A percentile compares a stretch with the other conserved stretches of the same genome.
These are phyloP conservation scores for Exutisphaerella laricina DNA, from an alignment of 2,329 filamentous ascomycete genomes.

Conservation along the genomic window DNA sequence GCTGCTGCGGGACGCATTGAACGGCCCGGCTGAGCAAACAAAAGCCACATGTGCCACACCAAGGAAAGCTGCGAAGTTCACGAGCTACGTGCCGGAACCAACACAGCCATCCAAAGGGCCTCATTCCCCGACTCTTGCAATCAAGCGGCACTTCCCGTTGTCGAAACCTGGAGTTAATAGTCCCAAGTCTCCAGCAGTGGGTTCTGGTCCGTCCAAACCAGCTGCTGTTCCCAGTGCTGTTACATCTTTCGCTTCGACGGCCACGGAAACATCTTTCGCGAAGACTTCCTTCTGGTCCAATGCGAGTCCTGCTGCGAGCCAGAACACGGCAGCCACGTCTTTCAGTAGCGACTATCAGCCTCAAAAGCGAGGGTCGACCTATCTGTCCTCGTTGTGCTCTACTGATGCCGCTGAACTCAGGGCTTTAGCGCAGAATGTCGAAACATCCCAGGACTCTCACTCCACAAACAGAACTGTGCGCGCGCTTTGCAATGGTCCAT, in stretches of 20 bases:
- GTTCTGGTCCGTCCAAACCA: neutral
- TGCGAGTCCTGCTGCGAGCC: conserved; percentile 1
- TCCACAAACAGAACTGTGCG: conserved; percentile 5
- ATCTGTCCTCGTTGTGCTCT: conserved; percentile 8
- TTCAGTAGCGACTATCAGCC: conserved; percentile 10
- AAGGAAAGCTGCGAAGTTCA: neutral
- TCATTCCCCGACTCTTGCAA: neutral
- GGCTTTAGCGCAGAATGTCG: neutral
- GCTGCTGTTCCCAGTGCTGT: neutral
- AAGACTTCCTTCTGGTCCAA: conserved; percentile 11
- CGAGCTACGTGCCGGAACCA: neutral
- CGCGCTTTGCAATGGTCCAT: neutral
- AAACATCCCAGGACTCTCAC: conserved; percentile 8
- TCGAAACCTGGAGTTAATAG: neutral
- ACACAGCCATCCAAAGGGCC: neutral
- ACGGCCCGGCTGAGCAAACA: neutral
- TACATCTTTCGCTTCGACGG: conserved; percentile 4
- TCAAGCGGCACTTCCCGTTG: conserved; percentile 7
- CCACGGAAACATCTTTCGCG: conserved; percentile 11
- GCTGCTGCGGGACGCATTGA: conserved; percentile 1
- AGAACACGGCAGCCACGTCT: conserved; percentile 14
- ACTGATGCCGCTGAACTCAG: conserved; percentile 6
- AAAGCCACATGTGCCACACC: neutral
- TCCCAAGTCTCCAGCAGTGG: neutral
- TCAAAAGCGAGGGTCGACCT: conserved; percentile 7